phyloP scores from a whole-genome alignment of 139 green algal species.

The Coelastrella sp. region DNA sequence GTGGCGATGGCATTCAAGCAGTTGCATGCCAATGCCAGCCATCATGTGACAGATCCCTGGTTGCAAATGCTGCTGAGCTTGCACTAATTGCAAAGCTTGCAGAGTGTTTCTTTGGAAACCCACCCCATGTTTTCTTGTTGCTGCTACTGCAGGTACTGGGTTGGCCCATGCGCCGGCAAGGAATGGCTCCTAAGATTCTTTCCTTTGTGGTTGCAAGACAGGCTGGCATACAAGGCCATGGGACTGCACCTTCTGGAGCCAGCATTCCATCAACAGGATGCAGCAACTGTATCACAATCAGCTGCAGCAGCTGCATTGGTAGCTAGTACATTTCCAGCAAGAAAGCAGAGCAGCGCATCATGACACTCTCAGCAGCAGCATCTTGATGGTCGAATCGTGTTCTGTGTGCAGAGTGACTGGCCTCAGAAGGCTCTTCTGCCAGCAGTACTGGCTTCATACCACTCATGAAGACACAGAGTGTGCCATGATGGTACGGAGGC shows the following conservation, averaged over 20 bases:
- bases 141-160: slow-evolving; percentile 1
- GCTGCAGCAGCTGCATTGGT: not conserved
- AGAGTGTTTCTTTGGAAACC: not conserved
- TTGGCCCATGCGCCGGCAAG: slow-evolving; percentile 28
- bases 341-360: not conserved
- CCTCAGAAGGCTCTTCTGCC: too few relatives aligned
- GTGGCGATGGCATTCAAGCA: not conserved
- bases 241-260: not conserved
- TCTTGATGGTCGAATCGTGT: too few relatives aligned
- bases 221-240: not conserved
- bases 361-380: too few relatives aligned
- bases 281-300: not conserved
- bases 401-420: too few relatives aligned
- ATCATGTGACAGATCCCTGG: too few relatives aligned
- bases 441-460: too few relatives aligned
- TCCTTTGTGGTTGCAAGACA: slow-evolving; percentile 12
- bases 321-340: not conserved
- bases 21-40: not conserved
- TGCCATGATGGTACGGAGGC: too few relatives aligned
- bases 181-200: slow-evolving; percentile 38
- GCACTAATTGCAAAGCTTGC: not conserved
- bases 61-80: not conserved
- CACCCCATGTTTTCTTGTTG: not conserved
- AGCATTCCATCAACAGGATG: not conserved
- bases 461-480: too few relatives aligned